Base-by-base conservation (phyloP, 257 asterid species). In the Ballota nigra region DNA sequence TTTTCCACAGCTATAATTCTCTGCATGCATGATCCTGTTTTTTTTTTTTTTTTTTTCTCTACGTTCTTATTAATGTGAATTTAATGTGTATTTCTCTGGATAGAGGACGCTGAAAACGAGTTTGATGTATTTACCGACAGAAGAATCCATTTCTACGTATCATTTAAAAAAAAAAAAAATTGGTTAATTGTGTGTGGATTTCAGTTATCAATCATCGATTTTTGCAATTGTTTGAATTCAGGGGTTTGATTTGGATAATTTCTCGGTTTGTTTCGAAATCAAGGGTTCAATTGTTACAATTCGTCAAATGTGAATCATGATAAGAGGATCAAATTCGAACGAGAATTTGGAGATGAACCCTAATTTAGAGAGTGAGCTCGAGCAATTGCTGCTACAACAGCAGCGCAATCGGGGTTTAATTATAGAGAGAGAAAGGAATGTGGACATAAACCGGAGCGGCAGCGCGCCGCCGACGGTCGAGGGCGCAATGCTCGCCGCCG, bases 391-490 rank as follows among this genome's bases (percentile, higher is more conserved):
- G 29, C 74, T 84, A n/a, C 86, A 84, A 73, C 83, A 81, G 41
- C 89, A 81, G 11, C 80, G 70, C 5, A 84, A 83, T 74, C 89
- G 84, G 1, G 49, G 76, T 38, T 45, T 84, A 26, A 66, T 81
- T 31, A 74, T 81, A 1, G 95, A 81, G 53, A 78, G 84, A 31
- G 97, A 78, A 80, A 78, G 85, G 71, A 86, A 78, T 33, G 67
- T 86, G 62, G 77, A 81, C 20, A 79, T 92, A 34, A 79, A 78
- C 28, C 68, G 97, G 75, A 88, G 97, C 65, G 97, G 95, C 9
- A 90, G 98, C 57, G 98, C 95, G 3, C 97, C 95, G 5, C 97
- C 97, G 13, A 82, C 91, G 0, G 84, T 92, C n/a, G 96, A 88
- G 70, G 96, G 89, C 36, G 88, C 97, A 0, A 57, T 87, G 34